Evolutionary conservation across 176 grass and related monocot species (phyloP).

Genomic region (Oropetium thomaeum): DNA sequence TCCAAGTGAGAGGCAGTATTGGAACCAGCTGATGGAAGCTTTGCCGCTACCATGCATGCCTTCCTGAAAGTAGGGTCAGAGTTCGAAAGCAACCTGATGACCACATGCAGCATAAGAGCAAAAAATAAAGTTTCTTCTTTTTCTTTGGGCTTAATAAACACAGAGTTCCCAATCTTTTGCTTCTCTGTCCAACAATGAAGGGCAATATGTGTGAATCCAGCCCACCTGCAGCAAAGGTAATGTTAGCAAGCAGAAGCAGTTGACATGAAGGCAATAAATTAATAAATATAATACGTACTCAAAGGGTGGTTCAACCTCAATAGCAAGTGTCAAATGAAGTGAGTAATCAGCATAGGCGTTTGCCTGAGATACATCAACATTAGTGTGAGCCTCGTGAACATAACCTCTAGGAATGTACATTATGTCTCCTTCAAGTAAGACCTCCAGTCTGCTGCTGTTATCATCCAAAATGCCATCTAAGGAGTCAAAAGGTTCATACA

Average conservation of each 20-base stretch:
- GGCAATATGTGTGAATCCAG: constrained; percentile 77
- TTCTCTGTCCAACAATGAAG: constrained; percentile 68
- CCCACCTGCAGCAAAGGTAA: constrained; percentile 60
- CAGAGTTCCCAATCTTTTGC: constrained; percentile 28
- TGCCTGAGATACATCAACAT: constrained; percentile 4
- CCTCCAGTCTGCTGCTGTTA: constrained; percentile 25
- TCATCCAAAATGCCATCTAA: constrained; percentile 44
- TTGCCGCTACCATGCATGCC: constrained; percentile 67
- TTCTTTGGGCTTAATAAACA: neutral
- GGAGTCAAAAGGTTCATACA: constrained; percentile 67
- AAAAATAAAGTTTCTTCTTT: constrained; percentile 30
- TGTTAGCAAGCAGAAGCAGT: constrained; percentile 1
- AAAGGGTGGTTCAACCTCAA: constrained; percentile 87
- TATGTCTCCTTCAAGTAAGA: constrained; percentile 72
- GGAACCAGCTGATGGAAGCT: constrained; percentile 9
- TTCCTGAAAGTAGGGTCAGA: constrained; percentile 48
- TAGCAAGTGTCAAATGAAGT: constrained; percentile 85
- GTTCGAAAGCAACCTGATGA: constrained; percentile 59
- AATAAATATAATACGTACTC: constrained; percentile 61
- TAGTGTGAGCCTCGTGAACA: constrained; percentile 70
- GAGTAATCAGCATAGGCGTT: constrained; percentile 33
- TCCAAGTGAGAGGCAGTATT: neutral
- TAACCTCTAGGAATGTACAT: constrained; percentile 88
- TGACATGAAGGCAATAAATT: neutral
- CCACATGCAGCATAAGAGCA: constrained; percentile 59